Conservation (phyloP, 805 yeast species). For the Lipomyces chichibuensis region DNA sequence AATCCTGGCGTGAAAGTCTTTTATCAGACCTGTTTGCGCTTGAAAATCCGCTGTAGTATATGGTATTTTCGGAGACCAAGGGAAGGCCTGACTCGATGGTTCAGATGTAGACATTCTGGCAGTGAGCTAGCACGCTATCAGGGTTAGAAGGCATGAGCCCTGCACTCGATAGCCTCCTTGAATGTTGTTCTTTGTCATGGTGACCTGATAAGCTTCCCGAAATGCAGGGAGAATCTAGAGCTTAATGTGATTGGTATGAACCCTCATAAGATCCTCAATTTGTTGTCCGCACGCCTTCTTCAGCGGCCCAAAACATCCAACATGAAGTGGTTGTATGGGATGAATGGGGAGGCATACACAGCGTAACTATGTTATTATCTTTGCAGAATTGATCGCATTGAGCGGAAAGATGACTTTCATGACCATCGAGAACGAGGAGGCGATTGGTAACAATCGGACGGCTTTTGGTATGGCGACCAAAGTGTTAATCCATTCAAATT, state of each 20-base stretch:
- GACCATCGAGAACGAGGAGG: slow-evolving; percentile 18
- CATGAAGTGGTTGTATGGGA: slow-evolving; percentile 17
- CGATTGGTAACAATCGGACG: slow-evolving; percentile 15
- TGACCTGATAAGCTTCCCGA: neutral
- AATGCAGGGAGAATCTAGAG: neutral
- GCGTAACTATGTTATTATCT: slow-evolving; percentile 10
- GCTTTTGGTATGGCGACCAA: slow-evolving; percentile 12
- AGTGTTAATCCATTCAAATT: slow-evolving; percentile 9
- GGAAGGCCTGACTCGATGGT: no score
- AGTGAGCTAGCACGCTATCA: no score
- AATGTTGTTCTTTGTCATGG: no score
- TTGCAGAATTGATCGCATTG: slow-evolving; percentile 6
- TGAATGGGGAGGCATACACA: slow-evolving; percentile 26
- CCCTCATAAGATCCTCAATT: slow-evolving; percentile 12
- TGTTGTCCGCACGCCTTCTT: slow-evolving; percentile 15
- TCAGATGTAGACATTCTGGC: no score
- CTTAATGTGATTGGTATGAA: slow-evolving; percentile 1
- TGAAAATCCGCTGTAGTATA: no score
- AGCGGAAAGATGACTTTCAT: slow-evolving; percentile 18
- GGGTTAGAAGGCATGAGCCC: no score
- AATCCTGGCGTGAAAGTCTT: no score
- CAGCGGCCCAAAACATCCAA: slow-evolving; percentile 14
- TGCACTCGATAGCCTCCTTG: no score
- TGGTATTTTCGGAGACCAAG: no score
- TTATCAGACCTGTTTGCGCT: no score